Conservation (phyloP, 2,329 filamentous ascomycete species). For the Paracoccidioides brasiliensis region DNA sequence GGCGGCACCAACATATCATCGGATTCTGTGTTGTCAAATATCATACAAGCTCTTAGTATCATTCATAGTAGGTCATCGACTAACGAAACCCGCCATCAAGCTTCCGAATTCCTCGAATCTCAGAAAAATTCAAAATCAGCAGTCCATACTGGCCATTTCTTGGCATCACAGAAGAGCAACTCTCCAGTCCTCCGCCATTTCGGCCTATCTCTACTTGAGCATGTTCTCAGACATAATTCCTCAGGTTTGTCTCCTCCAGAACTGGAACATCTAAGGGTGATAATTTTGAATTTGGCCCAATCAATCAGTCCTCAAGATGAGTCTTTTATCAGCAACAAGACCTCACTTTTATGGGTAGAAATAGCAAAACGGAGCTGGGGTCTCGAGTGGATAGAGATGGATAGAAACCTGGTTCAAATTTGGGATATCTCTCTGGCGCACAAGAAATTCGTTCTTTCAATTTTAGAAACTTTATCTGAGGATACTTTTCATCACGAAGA, state of each 20-base stretch:
- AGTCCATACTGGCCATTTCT: conserved; percentile 68
- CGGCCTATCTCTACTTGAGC: conserved; percentile 80
- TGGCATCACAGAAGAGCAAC: conserved; percentile 64
- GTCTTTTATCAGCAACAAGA: conserved; percentile 78
- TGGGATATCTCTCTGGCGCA: conserved; percentile 55
- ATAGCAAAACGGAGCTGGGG: conserved; percentile 87
- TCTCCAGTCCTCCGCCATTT: conserved; percentile 81
- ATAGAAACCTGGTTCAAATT: conserved; percentile 62
- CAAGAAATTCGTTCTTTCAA: conserved; percentile 75
- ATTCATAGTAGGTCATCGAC: conserved; percentile 72
- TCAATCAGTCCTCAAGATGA: conserved; percentile 60
- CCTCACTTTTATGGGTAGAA: conserved; percentile 88
- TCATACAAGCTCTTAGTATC: conserved; percentile 73
- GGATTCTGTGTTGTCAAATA: conserved; percentile 26
- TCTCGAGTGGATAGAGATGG: conserved; percentile 92
- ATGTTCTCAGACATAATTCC: conserved; percentile 78
- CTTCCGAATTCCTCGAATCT: conserved; percentile 72
- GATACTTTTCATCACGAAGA: conserved; percentile 91
- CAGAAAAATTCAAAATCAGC: conserved; percentile 70
- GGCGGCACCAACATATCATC: conserved; percentile 1
- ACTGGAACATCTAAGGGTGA: conserved; percentile 53
- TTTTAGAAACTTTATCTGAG: conserved; percentile 84
- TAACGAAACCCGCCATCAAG: conserved; percentile 70
- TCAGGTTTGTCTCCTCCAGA: conserved; percentile 58
- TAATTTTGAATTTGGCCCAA: conserved; percentile 67